phyloP scores from a whole-genome alignment of 2,329 filamentous ascomycete species.

The Ophiostoma sp. region DNA sequence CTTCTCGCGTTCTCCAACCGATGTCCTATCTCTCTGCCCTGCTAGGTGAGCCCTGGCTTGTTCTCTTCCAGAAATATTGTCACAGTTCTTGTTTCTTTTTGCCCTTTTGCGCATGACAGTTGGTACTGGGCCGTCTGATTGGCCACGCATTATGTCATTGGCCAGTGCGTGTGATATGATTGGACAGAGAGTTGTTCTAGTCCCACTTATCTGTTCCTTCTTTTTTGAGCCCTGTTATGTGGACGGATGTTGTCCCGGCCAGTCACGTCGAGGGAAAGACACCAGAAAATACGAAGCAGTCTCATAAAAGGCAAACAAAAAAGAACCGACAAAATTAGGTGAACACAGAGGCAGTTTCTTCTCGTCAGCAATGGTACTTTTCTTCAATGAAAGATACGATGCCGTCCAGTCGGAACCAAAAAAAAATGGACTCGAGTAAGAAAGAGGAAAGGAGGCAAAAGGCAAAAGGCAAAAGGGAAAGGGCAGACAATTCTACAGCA shows the following conservation, averaged over 20 bases:
- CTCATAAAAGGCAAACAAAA: background rate
- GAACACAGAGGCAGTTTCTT: background rate
- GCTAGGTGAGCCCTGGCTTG: background rate
- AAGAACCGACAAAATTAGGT: background rate
- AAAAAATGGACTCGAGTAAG: background rate
- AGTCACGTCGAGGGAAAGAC: background rate
- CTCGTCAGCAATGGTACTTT: slow-evolving; percentile 4
- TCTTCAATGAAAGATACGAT: background rate
- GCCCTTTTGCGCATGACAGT: background rate
- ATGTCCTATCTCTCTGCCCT: background rate
- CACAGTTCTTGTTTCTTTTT: background rate
- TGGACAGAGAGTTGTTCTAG: background rate
- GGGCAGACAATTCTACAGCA: background rate
- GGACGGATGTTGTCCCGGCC: background rate
- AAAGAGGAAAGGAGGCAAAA: background rate
- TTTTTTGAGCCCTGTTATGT: background rate
- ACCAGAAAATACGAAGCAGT: background rate
- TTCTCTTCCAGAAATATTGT: background rate
- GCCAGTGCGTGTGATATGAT: background rate
- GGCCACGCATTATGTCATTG: slow-evolving; percentile 16
- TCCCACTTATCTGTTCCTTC: background rate
- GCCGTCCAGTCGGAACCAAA: background rate
- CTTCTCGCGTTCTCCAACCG: background rate
- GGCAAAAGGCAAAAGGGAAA: no score
- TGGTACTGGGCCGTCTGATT: background rate